Conservation (phyloP, 805 yeast species). For the Wickerhamiella sorbophila region DNA sequence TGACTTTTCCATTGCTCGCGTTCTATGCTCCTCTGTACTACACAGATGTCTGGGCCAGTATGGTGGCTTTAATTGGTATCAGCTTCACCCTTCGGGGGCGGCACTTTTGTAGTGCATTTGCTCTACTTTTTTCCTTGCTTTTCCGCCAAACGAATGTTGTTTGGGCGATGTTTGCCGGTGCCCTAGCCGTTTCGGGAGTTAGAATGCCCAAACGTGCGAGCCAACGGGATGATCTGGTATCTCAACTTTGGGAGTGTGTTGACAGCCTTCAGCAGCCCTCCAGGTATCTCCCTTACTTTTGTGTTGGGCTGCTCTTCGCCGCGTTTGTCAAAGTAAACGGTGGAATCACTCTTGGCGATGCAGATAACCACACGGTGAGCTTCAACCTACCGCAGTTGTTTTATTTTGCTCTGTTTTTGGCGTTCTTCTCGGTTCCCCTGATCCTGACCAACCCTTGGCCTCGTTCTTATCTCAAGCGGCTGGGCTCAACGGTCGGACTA, state of each 20-base stretch:
- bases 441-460: constrained; percentile 14
- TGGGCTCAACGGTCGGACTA: background rate
- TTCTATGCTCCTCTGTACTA: constrained; percentile 69
- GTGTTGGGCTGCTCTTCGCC: constrained; percentile 35
- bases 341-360: constrained; percentile 86
- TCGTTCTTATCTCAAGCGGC: constrained; percentile 4
- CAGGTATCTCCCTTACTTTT: constrained; percentile 10
- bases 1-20: constrained; percentile 54
- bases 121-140: constrained; percentile 49
- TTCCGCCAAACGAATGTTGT: constrained; percentile 86
- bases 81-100: constrained; percentile 13
- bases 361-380: constrained; percentile 61
- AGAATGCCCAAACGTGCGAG: background rate
- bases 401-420: constrained; percentile 55
- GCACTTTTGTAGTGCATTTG: constrained; percentile 32
- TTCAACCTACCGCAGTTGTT: constrained; percentile 69
- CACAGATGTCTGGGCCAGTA: constrained; percentile 88
- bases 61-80: constrained; percentile 43
- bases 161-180: constrained; percentile 54
- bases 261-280: background rate
- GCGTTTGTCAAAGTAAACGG: constrained; percentile 52
- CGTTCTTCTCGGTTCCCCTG: constrained; percentile 56
- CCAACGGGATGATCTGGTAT: background rate
- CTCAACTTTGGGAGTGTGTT: constrained; percentile 14
- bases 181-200: background rate